These are phyloP conservation scores for Mycena alexandri DNA, from an alignment of 768 basidiomycete genomes.

Conservation along the genomic window DNA sequence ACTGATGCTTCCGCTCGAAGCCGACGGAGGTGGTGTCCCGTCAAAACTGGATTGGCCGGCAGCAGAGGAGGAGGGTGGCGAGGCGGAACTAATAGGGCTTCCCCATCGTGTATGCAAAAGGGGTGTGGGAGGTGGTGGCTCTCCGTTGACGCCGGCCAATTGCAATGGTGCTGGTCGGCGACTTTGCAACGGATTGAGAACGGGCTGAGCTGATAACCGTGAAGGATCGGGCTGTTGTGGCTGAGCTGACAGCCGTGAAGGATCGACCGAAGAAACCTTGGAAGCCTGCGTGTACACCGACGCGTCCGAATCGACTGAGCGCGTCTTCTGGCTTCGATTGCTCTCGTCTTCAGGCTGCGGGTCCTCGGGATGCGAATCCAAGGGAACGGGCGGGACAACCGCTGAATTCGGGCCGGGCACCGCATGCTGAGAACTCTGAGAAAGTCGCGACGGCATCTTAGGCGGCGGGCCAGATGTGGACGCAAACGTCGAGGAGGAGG, in stretches of 20 bases:
- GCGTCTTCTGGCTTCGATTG: constrained; percentile 34
- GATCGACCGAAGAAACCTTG: constrained; percentile 35
- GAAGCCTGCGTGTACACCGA: constrained; percentile 54
- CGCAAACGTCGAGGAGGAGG: constrained; percentile 33
- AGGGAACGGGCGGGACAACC: constrained; percentile 33
- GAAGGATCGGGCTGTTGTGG: neutral
- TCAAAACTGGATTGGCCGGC: constrained; percentile 35
- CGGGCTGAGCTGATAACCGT: too few relatives aligned
- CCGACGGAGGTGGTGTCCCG: constrained; percentile 35
- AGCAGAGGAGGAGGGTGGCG: constrained; percentile 35
- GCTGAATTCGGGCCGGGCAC: neutral
- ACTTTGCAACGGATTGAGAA: neutral
- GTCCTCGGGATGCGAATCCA: constrained; percentile 24
- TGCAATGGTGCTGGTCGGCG: constrained; percentile 50
- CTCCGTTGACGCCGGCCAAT: constrained; percentile 27
- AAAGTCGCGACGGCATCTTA: constrained; percentile 49
- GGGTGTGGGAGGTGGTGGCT: constrained; percentile 51
- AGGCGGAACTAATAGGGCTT: constrained; percentile 47
- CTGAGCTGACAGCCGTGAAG: constrained; percentile 21
- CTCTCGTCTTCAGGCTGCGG: constrained; percentile 15
- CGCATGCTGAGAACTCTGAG: constrained; percentile 42
- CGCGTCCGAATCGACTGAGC: constrained; percentile 49
- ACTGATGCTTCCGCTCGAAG: constrained; percentile 32
- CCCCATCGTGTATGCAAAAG: constrained; percentile 58
- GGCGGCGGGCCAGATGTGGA: constrained; percentile 22